Evolutionary conservation across 768 basidiomycete genomes (phyloP).

Genomic region (Hygrophorus pudorinus): DNA sequence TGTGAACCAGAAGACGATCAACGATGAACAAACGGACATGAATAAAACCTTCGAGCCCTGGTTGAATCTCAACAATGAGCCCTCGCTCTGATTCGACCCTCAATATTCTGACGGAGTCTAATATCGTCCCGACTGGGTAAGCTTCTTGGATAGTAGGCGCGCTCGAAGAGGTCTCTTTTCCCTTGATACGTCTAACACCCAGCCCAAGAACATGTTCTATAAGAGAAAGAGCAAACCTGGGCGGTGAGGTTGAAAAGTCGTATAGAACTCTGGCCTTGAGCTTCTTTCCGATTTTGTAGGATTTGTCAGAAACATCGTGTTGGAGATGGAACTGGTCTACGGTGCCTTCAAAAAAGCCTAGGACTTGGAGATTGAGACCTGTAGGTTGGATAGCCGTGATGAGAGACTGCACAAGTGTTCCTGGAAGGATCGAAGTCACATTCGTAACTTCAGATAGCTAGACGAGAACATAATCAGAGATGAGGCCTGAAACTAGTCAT

Average conservation of each 20-base stretch:
- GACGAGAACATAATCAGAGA: constrained; percentile 2
- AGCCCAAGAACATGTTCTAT: constrained; percentile 62
- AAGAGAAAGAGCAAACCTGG: constrained; percentile 74
- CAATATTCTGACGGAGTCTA: constrained; percentile 66
- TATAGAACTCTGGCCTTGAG: constrained; percentile 82
- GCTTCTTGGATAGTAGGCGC: constrained; percentile 34
- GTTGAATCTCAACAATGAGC: constrained; percentile 54
- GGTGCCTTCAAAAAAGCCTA: constrained; percentile 90
- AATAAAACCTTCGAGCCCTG: constrained; percentile 67
- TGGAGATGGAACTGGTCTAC: constrained; percentile 73
- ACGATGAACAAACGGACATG: constrained; percentile 49
- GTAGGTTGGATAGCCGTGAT: constrained; percentile 64
- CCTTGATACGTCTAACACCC: constrained; percentile 25
- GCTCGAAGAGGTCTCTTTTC: constrained; percentile 10
- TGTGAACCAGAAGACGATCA: constrained; percentile 5
- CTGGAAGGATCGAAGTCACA: constrained; percentile 79
- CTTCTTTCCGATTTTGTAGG: constrained; percentile 59
- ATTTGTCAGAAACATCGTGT: constrained; percentile 28
- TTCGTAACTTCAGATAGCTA: constrained; percentile 72
- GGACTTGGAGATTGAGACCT: constrained; percentile 81
- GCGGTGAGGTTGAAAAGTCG: constrained; percentile 64
- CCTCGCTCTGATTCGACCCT: constrained; percentile 79
- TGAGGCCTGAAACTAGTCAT: constrained; percentile 1
- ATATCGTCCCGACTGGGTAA: constrained; percentile 63
- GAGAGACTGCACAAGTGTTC: constrained; percentile 69